Evolutionary conservation across 163 green algal species (phyloP).

Genomic region (Botryococcus braunii): DNA sequence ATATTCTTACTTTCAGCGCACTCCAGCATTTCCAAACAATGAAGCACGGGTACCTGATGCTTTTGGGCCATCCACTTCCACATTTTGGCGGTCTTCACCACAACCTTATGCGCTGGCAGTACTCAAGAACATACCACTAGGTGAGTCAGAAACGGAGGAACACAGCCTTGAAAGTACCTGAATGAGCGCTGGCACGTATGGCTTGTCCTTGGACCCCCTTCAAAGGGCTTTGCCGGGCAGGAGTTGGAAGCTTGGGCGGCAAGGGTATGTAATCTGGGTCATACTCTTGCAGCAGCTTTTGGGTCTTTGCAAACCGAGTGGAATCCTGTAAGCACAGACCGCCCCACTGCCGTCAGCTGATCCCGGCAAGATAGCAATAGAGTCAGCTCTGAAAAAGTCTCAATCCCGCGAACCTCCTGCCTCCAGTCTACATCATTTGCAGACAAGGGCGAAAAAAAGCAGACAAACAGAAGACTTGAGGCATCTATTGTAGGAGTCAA

Average conservation of each 20-base stretch:
- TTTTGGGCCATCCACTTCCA: neutral
- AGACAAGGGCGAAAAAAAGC: no score
- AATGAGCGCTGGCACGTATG: neutral
- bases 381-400: no score
- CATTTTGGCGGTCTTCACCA: neutral
- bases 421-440: no score
- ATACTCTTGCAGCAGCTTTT: slow-evolving; percentile 35
- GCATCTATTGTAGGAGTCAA: no score
- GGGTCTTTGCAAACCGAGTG: slow-evolving; percentile 34
- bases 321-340: slow-evolving; percentile 22
- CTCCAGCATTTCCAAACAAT: no score
- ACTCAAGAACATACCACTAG: no score
- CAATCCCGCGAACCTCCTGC: no score
- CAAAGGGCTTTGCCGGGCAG: neutral
- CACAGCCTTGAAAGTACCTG: neutral
- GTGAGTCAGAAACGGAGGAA: neutral
- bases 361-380: no score
- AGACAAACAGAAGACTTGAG: no score
- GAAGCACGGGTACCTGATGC: no score
- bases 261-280: slow-evolving; percentile 33
- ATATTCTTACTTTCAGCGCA: no score
- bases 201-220: neutral
- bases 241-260: slow-evolving; percentile 10
- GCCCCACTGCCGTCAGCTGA: no score
- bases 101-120: neutral